These are phyloP conservation scores for Luvunga scandens DNA, from an alignment of 345 rosid genomes.

Conservation along the genomic window DNA sequence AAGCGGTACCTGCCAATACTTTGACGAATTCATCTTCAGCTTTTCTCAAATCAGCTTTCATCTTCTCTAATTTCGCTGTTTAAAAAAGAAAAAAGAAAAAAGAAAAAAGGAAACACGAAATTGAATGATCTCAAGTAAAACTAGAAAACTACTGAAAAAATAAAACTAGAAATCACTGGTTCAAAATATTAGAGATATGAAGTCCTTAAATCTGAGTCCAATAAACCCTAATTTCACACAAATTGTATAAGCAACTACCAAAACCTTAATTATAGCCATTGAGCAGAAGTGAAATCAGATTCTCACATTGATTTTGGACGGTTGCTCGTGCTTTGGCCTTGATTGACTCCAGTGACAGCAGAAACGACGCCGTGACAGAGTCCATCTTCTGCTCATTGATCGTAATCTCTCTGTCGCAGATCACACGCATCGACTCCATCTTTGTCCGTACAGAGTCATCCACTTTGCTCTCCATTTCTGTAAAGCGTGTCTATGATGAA, in stretches of 20 bases:
- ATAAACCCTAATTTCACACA: slow-evolving; percentile 25
- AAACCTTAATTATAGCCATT: background rate
- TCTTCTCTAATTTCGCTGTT: slow-evolving; percentile 48
- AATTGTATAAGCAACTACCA: background rate
- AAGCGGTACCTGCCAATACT: slow-evolving; percentile 59
- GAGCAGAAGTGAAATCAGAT: background rate
- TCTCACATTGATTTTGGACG: slow-evolving; percentile 51
- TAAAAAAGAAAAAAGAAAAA: slow-evolving; percentile 3
- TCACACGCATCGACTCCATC: slow-evolving; percentile 57
- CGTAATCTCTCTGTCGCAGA: slow-evolving; percentile 41
- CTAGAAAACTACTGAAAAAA: background rate
- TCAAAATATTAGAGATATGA: slow-evolving; percentile 4
- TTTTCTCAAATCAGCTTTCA: slow-evolving; percentile 63
- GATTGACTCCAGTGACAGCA: slow-evolving; percentile 39
- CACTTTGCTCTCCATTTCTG: slow-evolving; percentile 24
- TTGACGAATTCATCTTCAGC: slow-evolving; percentile 82
- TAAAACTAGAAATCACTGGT: background rate
- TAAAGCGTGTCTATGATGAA: background rate
- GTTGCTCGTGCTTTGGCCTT: slow-evolving; percentile 47
- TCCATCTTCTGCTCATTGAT: slow-evolving; percentile 43
- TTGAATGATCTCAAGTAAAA: background rate
- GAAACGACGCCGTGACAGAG: slow-evolving; percentile 46
- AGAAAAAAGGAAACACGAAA: background rate
- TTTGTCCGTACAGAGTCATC: slow-evolving; percentile 32
- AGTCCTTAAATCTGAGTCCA: slow-evolving; percentile 3